phyloP scores from a whole-genome alignment of 2,329 filamentous ascomycete genomes.

The Microthyrium microscopicum region DNA sequence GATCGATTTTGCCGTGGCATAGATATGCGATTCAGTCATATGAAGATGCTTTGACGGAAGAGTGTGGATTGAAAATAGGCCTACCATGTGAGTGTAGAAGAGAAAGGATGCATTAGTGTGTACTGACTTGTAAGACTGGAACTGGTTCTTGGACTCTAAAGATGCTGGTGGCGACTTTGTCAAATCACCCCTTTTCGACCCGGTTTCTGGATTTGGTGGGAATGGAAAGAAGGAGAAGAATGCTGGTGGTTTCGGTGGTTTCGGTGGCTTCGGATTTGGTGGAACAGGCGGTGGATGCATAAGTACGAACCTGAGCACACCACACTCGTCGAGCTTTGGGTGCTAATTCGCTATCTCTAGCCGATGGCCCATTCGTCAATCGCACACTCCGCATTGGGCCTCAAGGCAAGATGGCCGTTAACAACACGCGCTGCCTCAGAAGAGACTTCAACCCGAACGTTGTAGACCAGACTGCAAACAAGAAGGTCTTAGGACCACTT shows the following conservation, averaged over 20 bases:
- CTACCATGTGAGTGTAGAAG: constrained; percentile 3
- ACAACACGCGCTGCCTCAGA: constrained; percentile 4
- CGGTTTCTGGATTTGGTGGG: constrained; percentile 7
- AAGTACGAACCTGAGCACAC: neutral
- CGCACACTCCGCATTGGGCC: constrained; percentile 3
- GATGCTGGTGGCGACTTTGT: constrained; percentile 11
- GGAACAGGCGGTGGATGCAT: constrained; percentile 4
- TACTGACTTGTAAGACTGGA: too few relatives aligned
- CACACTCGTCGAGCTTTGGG: neutral
- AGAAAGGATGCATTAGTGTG: too few relatives aligned
- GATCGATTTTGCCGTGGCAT: constrained; percentile 5
- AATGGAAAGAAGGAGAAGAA: neutral
- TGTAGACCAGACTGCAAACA: neutral
- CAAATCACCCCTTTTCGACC: constrained; percentile 12
- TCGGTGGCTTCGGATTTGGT: too few relatives aligned
- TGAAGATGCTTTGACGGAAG: constrained; percentile 4
- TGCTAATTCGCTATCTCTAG: neutral
- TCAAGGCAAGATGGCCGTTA: constrained; percentile 1
- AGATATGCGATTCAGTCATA: constrained; percentile 4
- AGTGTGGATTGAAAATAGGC: constrained; percentile 6
- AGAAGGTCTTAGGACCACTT: neutral
- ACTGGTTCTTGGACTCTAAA: constrained; percentile 14
- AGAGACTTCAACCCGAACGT: neutral
- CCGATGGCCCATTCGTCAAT: constrained; percentile 5
- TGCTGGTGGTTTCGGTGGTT: neutral